These are phyloP conservation scores for Wickerhamomyces alni DNA, from an alignment of 805 yeast genomes.

Conservation along the genomic window DNA sequence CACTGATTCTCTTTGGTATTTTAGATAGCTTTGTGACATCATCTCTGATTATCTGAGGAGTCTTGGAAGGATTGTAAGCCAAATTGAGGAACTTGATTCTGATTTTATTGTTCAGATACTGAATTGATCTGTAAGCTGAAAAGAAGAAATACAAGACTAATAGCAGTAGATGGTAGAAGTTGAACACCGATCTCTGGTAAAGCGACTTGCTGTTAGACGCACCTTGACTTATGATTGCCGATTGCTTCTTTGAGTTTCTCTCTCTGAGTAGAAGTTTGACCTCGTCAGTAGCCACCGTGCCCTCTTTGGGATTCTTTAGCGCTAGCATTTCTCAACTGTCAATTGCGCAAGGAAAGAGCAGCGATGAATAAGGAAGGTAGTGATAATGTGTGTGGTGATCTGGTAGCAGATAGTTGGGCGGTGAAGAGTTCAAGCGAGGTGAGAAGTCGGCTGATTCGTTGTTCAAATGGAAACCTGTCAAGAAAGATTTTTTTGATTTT, in stretches of 20 bases:
- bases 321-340: too few relatives aligned
- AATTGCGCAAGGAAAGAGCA: too few relatives aligned
- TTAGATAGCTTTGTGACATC: slow-evolving; percentile 72
- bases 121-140: slow-evolving; percentile 47
- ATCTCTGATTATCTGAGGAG: slow-evolving; percentile 81
- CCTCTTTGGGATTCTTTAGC: too few relatives aligned
- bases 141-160: slow-evolving; percentile 48
- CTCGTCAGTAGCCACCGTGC: too few relatives aligned
- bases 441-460: too few relatives aligned
- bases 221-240: background rate
- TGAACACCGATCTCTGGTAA: slow-evolving; percentile 11
- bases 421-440: too few relatives aligned
- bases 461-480: too few relatives aligned
- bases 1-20: slow-evolving; percentile 71
- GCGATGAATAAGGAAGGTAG: too few relatives aligned
- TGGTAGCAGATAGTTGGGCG: too few relatives aligned
- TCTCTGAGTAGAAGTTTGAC: background rate
- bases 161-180: slow-evolving; percentile 25
- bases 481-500: too few relatives aligned
- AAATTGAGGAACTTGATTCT: slow-evolving; percentile 53
- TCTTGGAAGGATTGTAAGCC: slow-evolving; percentile 63
- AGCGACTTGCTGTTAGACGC: background rate
- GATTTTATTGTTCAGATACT: slow-evolving; percentile 44
- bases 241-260: background rate
- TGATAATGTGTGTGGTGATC: too few relatives aligned